phyloP scores from a whole-genome alignment of 2,329 filamentous ascomycete species.

The Laburnicola sp. region DNA sequence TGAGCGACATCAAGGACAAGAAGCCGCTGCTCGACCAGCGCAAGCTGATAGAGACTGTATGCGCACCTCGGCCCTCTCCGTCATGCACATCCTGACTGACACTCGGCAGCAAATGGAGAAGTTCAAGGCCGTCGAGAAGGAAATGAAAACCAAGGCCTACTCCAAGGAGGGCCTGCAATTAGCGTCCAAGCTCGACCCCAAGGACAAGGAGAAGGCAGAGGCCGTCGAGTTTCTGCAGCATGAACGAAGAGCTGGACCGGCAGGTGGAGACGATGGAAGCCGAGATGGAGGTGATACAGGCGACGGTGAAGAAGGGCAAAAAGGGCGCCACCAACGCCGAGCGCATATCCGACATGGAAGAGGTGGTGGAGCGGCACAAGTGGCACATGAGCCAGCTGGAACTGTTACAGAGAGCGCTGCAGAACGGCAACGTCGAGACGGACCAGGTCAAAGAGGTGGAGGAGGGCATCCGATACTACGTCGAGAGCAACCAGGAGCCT shows the following conservation, averaged over 20 bases:
- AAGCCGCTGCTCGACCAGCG: conserved; percentile 89
- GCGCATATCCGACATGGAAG: conserved; percentile 82
- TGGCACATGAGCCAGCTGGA: conserved; percentile 95
- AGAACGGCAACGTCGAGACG: conserved; percentile 88
- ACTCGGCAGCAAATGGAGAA: conserved; percentile 89
- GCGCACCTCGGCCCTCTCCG: conserved; percentile 28
- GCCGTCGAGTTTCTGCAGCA: conserved; percentile 82
- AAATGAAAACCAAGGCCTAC: conserved; percentile 99
- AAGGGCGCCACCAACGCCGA: conserved; percentile 81
- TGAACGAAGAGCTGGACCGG: conserved; percentile 90
- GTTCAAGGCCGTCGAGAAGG: conserved; percentile 99
- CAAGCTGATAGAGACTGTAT: conserved; percentile 94
- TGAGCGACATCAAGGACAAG: conserved; percentile 99
- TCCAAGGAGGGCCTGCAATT: conserved; percentile 96
- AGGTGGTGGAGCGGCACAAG: conserved; percentile 86
- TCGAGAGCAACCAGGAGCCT: conserved; percentile 82
- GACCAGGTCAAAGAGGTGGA: conserved; percentile 86
- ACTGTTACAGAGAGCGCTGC: conserved; percentile 82
- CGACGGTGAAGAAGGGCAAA: conserved; percentile 93
- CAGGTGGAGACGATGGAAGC: conserved; percentile 93
- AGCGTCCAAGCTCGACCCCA: conserved; percentile 92
- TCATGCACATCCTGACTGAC: conserved; percentile 41
- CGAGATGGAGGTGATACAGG: conserved; percentile 82
- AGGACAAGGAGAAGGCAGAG: conserved; percentile 92
- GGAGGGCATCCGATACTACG: conserved; percentile 93